phyloP scores from a whole-genome alignment of 805 yeast genomes.

The Wickerhamomyces queroliae region DNA sequence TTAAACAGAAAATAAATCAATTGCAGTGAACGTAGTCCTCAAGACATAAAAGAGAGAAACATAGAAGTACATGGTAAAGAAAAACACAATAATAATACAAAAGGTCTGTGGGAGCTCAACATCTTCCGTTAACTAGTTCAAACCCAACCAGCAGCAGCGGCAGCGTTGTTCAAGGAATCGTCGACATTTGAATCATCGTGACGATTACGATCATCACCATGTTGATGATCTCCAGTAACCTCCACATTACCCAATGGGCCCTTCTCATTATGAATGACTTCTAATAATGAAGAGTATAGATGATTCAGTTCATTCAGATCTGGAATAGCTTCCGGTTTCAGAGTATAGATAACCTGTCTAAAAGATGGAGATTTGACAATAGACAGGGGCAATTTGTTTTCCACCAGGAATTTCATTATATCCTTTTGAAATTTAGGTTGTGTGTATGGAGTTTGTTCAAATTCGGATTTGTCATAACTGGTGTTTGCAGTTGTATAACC shows the following conservation, averaged over 20 bases:
- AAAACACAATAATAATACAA: not conserved
- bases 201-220: not conserved
- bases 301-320: constrained; percentile 43
- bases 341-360: constrained; percentile 44
- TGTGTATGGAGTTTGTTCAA: constrained; percentile 39
- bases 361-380: constrained; percentile 45
- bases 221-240: not conserved
- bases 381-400: constrained; percentile 43
- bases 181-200: constrained; percentile 2
- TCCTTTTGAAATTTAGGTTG: constrained; percentile 44
- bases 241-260: not conserved
- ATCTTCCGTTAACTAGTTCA: too few species aligned
- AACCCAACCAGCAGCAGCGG: constrained; percentile 3
- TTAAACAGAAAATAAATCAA: not conserved
- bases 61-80: too few species aligned
- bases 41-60: too few species aligned
- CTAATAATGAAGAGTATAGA: constrained; percentile 38
- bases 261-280: constrained; percentile 27
- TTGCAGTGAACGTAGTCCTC: too few species aligned
- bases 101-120: too few species aligned
- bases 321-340: constrained; percentile 39
- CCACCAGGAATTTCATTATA: constrained; percentile 42
- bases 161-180: constrained; percentile 2
- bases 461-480: constrained; percentile 8
- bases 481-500: not conserved